These are phyloP conservation scores for Phlebiopsis flavidoalba DNA, from an alignment of 768 basidiomycete genomes.

Conservation along the genomic window DNA sequence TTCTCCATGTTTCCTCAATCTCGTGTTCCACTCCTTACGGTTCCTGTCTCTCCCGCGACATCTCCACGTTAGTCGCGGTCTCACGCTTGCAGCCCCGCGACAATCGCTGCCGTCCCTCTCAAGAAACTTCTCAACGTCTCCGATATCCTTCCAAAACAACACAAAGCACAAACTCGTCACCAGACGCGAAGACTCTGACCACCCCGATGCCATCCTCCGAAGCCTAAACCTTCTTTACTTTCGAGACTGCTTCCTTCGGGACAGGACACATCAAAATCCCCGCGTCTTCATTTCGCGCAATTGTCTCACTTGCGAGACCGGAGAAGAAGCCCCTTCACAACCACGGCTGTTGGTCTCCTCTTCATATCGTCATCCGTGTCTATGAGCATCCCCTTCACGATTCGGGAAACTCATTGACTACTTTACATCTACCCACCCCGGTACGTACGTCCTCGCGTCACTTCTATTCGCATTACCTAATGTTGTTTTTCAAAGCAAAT, in stretches of 20 bases:
- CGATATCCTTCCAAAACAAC: neutral
- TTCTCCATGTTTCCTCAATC: neutral
- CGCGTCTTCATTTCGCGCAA: constrained; percentile 66
- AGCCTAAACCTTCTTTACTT: constrained; percentile 13
- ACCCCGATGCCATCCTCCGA: neutral
- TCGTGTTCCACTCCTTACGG: neutral
- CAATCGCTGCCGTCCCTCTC: neutral
- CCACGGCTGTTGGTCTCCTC: constrained; percentile 73
- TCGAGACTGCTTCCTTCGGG: constrained; percentile 13
- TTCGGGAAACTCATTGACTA: constrained; percentile 94
- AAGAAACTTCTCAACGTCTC: neutral
- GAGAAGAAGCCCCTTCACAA: constrained; percentile 76
- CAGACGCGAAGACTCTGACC: neutral
- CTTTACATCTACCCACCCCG: constrained; percentile 68
- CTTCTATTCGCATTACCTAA: neutral
- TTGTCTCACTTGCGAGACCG: constrained; percentile 73
- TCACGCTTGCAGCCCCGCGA: neutral
- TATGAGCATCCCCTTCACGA: constrained; percentile 89
- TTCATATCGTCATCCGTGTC: constrained; percentile 87
- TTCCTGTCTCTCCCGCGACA: neutral
- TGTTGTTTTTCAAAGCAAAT: constrained; percentile 44
- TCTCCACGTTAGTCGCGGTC: neutral
- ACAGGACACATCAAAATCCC: constrained; percentile 25
- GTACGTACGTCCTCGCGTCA: constrained; percentile 43
- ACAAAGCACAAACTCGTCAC: too few species aligned